Evolutionary conservation across 345 rosid species (phyloP).

Genomic region (Lumnitzera littorea): DNA sequence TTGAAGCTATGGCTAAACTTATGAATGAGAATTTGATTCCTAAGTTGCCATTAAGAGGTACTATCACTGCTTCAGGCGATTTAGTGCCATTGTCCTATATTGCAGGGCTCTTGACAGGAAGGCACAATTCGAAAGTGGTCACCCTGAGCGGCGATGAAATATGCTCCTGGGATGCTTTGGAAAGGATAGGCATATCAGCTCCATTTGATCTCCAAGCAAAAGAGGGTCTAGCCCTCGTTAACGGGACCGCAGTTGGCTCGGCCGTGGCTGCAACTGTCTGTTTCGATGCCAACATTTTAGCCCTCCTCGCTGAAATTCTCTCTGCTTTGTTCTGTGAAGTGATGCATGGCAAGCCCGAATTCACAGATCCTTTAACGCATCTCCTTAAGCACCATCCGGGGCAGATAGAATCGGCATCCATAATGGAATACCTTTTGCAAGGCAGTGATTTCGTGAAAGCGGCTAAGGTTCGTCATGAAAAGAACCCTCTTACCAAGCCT

Average conservation of each 20-base stretch:
- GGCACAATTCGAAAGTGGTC: conserved; percentile 34
- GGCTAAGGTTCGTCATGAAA: conserved; percentile 29
- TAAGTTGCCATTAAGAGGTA: conserved; percentile 42
- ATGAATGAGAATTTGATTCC: conserved; percentile 36
- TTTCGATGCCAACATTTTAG: conserved; percentile 42
- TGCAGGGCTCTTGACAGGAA: conserved; percentile 40
- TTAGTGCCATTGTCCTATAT: conserved; percentile 44
- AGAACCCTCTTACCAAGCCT: conserved; percentile 39
- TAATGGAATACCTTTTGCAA: conserved; percentile 32
- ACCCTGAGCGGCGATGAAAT: conserved; percentile 31
- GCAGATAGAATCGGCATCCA: conserved; percentile 44
- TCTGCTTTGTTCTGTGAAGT: conserved; percentile 44
- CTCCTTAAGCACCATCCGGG: conserved; percentile 49
- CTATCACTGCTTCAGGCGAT: conserved; percentile 45
- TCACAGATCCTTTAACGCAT: conserved; percentile 36
- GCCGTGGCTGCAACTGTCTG: conserved; percentile 47
- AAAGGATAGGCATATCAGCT: conserved; percentile 27
- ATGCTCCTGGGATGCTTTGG: conserved; percentile 24
- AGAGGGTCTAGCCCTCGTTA: conserved; percentile 48
- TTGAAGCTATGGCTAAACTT: conserved; percentile 28
- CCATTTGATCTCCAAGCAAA: conserved; percentile 43
- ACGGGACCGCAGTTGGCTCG: conserved; percentile 49
- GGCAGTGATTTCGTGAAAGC: conserved; percentile 31
- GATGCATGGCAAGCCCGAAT: conserved; percentile 45
- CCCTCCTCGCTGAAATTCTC: conserved; percentile 26